Evolutionary conservation across 2,329 filamentous ascomycete species (phyloP), one percentile per base, ranked within the genome.

Genomic region (Fusarium sp.): DNA sequence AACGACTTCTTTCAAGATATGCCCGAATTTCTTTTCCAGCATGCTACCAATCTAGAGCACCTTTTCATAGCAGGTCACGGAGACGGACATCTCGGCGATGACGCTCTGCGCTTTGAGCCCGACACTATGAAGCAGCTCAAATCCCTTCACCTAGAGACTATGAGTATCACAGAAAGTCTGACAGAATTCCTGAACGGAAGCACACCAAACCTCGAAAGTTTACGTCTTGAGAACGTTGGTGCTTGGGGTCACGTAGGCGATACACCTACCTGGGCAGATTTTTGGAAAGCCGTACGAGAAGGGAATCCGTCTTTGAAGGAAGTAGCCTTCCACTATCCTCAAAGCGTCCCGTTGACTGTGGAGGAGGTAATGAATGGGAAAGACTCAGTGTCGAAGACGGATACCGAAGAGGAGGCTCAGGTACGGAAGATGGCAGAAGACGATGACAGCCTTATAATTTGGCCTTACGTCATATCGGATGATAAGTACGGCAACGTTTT

Each of bases 241-340:
- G 48, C 48, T 4, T n/a, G 21, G 26, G 48, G 31, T 9, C 4
- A n/a, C 12, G 4, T 3, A 3, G n/a, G 19, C 6, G 8, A 11
- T 2, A 16, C 26, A 9, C 48, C 48, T 6, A 49, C 43, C 9
- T 59, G 62, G 62, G 60, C 48, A 31, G 37, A 25, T 0, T 51
- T 65, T 3, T 65, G 60, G 62, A 42, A 50, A 7, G 13, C 39
- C 14, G 28, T 59, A 7, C 45, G 37, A 16, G 13, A 60, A 19
- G 12, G 25, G 1, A 34, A 25, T 8, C 25, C 39, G 8, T 12
- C 12, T 7, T 19, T 45, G 10, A 23, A 34, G 8, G 19, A 42
- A 9, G 28, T 64, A 5, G 41, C n/a, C 5, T 49, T 34, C 18
- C 45, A 23, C 6, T 23, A 48, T 23, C 8, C 11, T 1, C 23